A percentile compares a stretch with the other conserved stretches of the same genome.
Conservation (phyloP, 495 filamentous ascomycete species). For the Trichoderma orchidacearum region DNA sequence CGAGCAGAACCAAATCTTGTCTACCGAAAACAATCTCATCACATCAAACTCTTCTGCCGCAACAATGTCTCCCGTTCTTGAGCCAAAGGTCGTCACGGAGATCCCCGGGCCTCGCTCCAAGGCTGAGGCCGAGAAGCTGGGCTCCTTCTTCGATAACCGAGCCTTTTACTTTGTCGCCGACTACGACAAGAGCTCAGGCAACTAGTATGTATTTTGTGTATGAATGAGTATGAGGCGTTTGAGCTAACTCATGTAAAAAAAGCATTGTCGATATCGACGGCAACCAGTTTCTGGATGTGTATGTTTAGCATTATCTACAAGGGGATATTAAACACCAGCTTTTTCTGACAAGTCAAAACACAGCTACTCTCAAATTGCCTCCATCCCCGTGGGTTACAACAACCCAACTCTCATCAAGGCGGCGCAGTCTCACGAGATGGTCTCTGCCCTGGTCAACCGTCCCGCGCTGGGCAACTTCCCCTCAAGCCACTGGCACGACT, state of each 20-base stretch:
- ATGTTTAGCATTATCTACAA: constrained; percentile 20
- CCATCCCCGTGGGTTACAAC: constrained; percentile 94
- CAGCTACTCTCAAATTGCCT: constrained; percentile 90
- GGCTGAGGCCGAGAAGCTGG: constrained; percentile 43
- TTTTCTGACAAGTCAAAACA: not conserved
- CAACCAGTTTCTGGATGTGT: constrained; percentile 67
- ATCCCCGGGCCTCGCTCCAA: constrained; percentile 79
- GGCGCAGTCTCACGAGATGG: constrained; percentile 66
- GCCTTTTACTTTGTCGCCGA: constrained; percentile 87
- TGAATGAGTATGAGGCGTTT: not conserved
- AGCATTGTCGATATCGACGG: constrained; percentile 77
- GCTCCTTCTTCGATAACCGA: constrained; percentile 84
- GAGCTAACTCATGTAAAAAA: not conserved
- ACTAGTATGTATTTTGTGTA: constrained; percentile 27
- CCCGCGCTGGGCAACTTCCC: constrained; percentile 96
- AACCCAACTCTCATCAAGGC: constrained; percentile 67
- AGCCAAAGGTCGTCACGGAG: constrained; percentile 50
- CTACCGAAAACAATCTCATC: too few relatives aligned
- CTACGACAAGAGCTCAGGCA: constrained; percentile 58
- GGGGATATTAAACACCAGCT: not conserved
- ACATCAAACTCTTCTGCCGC: not conserved
- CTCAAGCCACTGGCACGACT: constrained; percentile 70
- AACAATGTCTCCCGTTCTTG: not conserved
- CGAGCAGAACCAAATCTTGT: too few relatives aligned
- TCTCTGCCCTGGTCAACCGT: constrained; percentile 74